These are phyloP conservation scores for Antrodiella citrinella DNA, from an alignment of 768 basidiomycete species.

Conservation along the genomic window DNA sequence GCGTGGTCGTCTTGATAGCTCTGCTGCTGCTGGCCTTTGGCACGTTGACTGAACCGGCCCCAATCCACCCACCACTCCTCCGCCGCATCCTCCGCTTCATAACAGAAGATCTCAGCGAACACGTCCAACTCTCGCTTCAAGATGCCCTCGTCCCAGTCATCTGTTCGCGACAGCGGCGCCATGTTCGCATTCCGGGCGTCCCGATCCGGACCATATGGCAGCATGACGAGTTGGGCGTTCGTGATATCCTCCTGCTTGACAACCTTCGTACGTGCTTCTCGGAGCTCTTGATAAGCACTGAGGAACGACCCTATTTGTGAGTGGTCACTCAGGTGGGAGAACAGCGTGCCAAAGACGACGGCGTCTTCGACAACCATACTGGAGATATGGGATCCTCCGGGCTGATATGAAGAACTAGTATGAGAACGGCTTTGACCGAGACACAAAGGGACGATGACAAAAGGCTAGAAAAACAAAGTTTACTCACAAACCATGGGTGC, in stretches of 20 bases:
- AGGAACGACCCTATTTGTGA: constrained; percentile 45
- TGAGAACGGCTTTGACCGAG: neutral
- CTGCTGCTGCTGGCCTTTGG: neutral
- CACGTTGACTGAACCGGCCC: constrained; percentile 35
- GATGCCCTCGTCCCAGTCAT: constrained; percentile 38
- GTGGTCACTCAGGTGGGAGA: constrained; percentile 38
- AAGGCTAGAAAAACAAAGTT: neutral
- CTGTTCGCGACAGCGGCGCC: constrained; percentile 24
- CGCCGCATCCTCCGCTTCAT: constrained; percentile 47
- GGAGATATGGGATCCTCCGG: constrained; percentile 43
- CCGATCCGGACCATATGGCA: constrained; percentile 36
- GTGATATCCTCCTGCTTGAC: constrained; percentile 37
- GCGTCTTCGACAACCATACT: constrained; percentile 56
- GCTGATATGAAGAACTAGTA: constrained; percentile 26
- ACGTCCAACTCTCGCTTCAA: constrained; percentile 45
- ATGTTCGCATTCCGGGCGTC: constrained; percentile 34
- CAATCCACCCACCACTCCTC: constrained; percentile 62
- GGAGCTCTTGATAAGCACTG: constrained; percentile 49
- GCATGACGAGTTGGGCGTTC: constrained; percentile 37
- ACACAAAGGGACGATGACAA: too few relatives aligned
- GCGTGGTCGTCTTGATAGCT: neutral
- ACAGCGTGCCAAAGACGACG: constrained; percentile 49
- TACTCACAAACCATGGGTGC: constrained; percentile 45
- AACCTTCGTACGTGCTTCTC: constrained; percentile 41
- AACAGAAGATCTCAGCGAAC: constrained; percentile 39